Evolutionary conservation across 75 land plant species (phyloP).

Genomic region (Sequoiadendron giganteum): DNA sequence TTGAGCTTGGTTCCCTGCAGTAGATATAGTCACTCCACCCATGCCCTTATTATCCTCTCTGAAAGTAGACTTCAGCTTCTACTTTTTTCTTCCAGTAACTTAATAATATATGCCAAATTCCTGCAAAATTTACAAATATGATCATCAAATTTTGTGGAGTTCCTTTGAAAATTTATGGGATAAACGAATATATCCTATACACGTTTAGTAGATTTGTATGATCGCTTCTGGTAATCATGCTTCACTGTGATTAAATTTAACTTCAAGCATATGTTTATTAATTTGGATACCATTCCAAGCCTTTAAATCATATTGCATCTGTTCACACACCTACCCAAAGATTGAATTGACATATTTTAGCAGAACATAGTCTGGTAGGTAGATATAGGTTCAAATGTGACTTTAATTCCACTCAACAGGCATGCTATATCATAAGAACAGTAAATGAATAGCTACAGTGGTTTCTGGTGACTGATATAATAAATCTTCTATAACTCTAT

Average conservation of each 20-base stretch:
- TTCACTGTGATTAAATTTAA: background rate
- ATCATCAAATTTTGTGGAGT: background rate
- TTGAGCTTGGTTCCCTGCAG: slow-evolving; percentile 12
- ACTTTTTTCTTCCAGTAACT: background rate
- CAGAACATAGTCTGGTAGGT: too few species aligned
- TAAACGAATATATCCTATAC: background rate
- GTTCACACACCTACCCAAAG: background rate
- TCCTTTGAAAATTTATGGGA: background rate
- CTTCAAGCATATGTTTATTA: background rate
- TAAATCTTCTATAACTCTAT: too few species aligned
- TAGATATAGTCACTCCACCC: slow-evolving; percentile 9
- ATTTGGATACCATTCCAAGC: background rate
- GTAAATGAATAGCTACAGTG: too few species aligned
- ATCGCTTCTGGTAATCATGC: background rate
- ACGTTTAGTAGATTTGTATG: background rate
- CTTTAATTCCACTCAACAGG: too few species aligned
- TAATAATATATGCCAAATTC: background rate
- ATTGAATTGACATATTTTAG: background rate
- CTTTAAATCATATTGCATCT: background rate
- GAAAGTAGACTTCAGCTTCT: background rate
- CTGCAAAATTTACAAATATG: background rate
- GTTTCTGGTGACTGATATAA: too few species aligned
- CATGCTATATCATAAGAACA: too few species aligned
- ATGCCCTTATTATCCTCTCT: background rate
- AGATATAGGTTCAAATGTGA: too few species aligned